These are phyloP conservation scores for Leishmania major DNA, from an alignment of 208 protist species.

Conservation along the genomic window DNA sequence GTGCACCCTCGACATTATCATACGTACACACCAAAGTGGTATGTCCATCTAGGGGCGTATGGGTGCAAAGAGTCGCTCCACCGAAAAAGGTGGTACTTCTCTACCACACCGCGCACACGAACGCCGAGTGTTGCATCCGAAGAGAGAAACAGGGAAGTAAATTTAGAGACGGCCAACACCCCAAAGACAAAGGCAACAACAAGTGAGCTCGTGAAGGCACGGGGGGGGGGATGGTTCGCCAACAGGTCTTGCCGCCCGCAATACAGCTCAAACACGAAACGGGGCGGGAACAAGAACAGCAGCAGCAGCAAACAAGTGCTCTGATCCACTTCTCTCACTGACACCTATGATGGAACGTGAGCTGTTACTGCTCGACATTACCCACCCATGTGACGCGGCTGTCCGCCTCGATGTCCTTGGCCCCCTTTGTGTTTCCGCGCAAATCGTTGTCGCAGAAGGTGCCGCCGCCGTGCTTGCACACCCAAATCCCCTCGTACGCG, in stretches of 20 bases:
- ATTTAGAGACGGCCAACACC: not conserved
- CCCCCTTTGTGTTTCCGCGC: slow-evolving; percentile 74
- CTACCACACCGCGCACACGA: not conserved
- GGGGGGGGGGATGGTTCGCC: not conserved
- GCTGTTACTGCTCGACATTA: slow-evolving; percentile 48
- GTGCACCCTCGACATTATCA: not conserved
- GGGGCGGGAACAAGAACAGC: not conserved
- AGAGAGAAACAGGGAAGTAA: not conserved
- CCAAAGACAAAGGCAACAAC: not conserved
- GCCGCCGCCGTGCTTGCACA: slow-evolving; percentile 80
- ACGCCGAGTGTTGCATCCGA: not conserved
- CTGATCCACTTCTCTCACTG: not conserved
- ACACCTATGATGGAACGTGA: not conserved
- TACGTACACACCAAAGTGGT: not conserved
- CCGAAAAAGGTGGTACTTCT: not conserved
- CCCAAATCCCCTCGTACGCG: slow-evolving; percentile 89
- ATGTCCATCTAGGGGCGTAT: not conserved
- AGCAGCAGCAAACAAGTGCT: not conserved
- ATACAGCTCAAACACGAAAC: not conserved
- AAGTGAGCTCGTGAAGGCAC: not conserved
- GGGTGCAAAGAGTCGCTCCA: not conserved
- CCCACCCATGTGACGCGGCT: slow-evolving; percentile 62
- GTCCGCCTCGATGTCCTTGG: slow-evolving; percentile 72
- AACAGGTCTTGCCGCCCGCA: not conserved
- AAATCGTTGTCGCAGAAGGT: slow-evolving; percentile 86